Conservation (phyloP, 345 rosid genomes). For the Balakata baccata region DNA sequence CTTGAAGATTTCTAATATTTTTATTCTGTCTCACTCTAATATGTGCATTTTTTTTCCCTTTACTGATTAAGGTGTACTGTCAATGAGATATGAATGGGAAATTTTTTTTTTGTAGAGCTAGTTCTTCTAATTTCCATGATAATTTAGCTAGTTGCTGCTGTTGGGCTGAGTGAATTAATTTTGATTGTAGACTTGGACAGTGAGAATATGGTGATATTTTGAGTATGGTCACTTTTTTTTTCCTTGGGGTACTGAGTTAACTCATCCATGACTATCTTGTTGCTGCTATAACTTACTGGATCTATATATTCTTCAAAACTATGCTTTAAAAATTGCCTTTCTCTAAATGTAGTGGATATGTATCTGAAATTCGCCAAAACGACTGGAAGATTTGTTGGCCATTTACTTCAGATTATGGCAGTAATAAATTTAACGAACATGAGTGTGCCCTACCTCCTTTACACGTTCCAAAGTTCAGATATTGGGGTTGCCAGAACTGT, state of each 20-base stretch:
- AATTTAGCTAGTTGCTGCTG: background rate
- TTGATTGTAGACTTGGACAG: background rate
- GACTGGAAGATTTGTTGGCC: conserved; percentile 58
- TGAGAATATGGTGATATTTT: background rate
- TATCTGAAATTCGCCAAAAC: conserved; percentile 46
- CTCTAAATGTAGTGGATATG: conserved; percentile 60
- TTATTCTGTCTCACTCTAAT: background rate
- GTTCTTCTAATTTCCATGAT: background rate
- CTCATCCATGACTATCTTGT: conserved; percentile 1
- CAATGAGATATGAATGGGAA: conserved; percentile 6
- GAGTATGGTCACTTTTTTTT: no score
- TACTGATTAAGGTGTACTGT: background rate
- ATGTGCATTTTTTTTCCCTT: background rate
- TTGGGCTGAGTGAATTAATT: background rate
- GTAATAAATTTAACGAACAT: conserved; percentile 30
- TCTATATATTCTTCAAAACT: background rate
- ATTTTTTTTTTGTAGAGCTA: background rate
- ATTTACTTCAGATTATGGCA: conserved; percentile 40
- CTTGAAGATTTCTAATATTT: no score
- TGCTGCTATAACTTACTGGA: conserved; percentile 4
- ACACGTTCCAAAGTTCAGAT: conserved; percentile 48
- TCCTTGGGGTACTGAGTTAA: background rate
- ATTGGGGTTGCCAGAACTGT: conserved; percentile 55
- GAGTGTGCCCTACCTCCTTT: conserved; percentile 47
- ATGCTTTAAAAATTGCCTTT: conserved; percentile 5